These are phyloP conservation scores for Kregervanrija pseudodelftensis DNA, from an alignment of 805 yeast species.

Conservation along the genomic window DNA sequence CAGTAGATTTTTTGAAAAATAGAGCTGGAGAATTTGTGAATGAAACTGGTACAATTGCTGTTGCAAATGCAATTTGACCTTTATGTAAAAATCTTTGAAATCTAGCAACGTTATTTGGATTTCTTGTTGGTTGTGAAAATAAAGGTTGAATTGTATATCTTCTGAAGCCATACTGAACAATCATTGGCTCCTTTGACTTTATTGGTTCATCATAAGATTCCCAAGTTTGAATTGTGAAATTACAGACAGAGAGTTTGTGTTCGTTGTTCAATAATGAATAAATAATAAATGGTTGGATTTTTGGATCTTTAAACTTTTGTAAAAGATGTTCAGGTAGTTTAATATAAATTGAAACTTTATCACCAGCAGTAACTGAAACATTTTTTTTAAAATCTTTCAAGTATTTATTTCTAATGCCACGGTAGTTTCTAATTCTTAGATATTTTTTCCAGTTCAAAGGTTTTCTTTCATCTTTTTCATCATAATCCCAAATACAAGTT, in stretches of 20 bases:
- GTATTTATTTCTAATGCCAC: slow-evolving; percentile 64
- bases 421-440: slow-evolving; percentile 66
- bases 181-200: slow-evolving; percentile 69
- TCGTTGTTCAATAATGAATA: slow-evolving; percentile 81
- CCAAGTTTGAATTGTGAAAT: slow-evolving; percentile 80
- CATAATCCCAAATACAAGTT: slow-evolving; percentile 79
- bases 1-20: slow-evolving; percentile 57
- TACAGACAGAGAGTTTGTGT: slow-evolving; percentile 76
- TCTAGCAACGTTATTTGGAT: slow-evolving; percentile 81
- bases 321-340: slow-evolving; percentile 45
- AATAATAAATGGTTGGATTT: slow-evolving; percentile 46
- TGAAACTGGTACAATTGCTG: slow-evolving; percentile 80
- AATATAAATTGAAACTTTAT: slow-evolving; percentile 51
- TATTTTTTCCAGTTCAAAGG: slow-evolving; percentile 78
- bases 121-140: slow-evolving; percentile 71
- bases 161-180: slow-evolving; percentile 92
- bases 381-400: slow-evolving; percentile 49
- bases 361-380: slow-evolving; percentile 54
- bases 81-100: slow-evolving; percentile 78
- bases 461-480: slow-evolving; percentile 63
- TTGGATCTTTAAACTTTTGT: slow-evolving; percentile 37
- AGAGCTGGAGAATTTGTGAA: slow-evolving; percentile 82
- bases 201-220: slow-evolving; percentile 84
- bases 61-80: slow-evolving; percentile 68
- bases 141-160: slow-evolving; percentile 77